Evolutionary conservation across 2,329 filamentous ascomycete species (phyloP).

Genomic region (Sporothrix mexicana): DNA sequence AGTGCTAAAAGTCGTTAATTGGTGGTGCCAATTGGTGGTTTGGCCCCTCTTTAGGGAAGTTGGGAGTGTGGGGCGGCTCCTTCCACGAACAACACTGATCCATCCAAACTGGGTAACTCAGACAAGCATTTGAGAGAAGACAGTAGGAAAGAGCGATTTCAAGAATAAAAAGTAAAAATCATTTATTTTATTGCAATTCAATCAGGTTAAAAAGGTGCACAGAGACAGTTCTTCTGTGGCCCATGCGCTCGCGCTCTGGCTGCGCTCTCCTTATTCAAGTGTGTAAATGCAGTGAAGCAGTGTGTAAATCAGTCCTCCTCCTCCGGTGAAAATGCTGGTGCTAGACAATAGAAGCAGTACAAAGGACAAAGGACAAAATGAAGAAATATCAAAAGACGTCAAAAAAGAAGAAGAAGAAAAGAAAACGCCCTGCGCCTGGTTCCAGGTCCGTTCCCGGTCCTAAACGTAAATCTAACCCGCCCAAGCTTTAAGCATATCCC

Average conservation of each 20-base stretch:
- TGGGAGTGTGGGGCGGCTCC: constrained; percentile 11
- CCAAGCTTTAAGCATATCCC: too few species aligned
- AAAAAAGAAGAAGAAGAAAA: not conserved
- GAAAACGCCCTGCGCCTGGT: constrained; percentile 23
- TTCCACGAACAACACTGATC: not conserved
- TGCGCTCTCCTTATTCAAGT: not conserved
- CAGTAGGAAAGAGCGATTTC: not conserved
- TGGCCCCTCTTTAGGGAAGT: not conserved
- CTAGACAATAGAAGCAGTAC: not conserved
- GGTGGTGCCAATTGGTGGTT: not conserved
- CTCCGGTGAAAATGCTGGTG: constrained; percentile 9
- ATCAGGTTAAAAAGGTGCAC: not conserved
- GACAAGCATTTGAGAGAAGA: not conserved
- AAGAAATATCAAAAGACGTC: not conserved
- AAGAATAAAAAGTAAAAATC: not conserved
- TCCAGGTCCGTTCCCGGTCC: not conserved
- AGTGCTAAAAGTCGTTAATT: constrained; percentile 32
- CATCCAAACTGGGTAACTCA: constrained; percentile 18
- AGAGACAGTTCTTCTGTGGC: not conserved
- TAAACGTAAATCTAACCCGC: too few species aligned
- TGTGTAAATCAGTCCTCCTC: constrained; percentile 5
- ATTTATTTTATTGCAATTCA: constrained; percentile 6
- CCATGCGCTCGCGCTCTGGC: not conserved
- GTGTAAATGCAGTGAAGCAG: not conserved
- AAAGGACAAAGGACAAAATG: not conserved